A percentile compares a stretch with the other conserved stretches of the same genome.
phyloP scores from a whole-genome alignment of 331 rosid species.

The Stylosanthes scabra region DNA sequence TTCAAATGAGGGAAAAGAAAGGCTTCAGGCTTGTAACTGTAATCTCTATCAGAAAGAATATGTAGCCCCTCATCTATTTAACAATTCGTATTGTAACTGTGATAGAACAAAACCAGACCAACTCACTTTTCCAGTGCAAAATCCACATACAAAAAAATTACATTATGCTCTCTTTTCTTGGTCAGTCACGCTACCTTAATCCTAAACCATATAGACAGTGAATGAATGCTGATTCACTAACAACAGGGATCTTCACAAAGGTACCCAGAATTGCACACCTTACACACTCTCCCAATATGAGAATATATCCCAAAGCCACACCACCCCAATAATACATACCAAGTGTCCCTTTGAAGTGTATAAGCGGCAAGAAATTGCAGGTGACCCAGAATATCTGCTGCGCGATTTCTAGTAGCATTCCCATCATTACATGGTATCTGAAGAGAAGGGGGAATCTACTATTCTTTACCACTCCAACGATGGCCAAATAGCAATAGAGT shows the following conservation, averaged over 20 bases:
- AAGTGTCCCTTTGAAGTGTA: slow-evolving; percentile 77
- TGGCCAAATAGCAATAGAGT: slow-evolving; percentile 63
- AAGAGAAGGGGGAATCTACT: slow-evolving; percentile 67
- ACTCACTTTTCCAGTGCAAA: slow-evolving; percentile 31
- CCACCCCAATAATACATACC: slow-evolving; percentile 88
- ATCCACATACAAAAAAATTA: slow-evolving; percentile 7
- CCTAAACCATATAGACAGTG: slow-evolving; percentile 65
- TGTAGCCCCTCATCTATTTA: slow-evolving; percentile 1
- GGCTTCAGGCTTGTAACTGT: too few species aligned
- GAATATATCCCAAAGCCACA: slow-evolving; percentile 64
- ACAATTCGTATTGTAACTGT: background rate
- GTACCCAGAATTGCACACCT: slow-evolving; percentile 79
- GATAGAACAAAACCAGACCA: background rate
- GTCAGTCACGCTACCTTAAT: slow-evolving; percentile 40
- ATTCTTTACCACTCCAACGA: slow-evolving; percentile 68
- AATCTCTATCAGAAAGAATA: slow-evolving; percentile 3
- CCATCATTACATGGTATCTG: slow-evolving; percentile 76
- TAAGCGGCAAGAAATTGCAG: slow-evolving; percentile 79
- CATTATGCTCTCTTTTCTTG: slow-evolving; percentile 23
- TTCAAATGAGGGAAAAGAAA: too few species aligned
- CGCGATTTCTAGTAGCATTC: slow-evolving; percentile 71
- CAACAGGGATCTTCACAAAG: slow-evolving; percentile 70
- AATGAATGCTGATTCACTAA: slow-evolving; percentile 69
- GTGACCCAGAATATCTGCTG: slow-evolving; percentile 64
- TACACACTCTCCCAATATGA: slow-evolving; percentile 55